Conservation (phyloP, 2,329 filamentous ascomycete genomes). For the Aspergillus caelatus region DNA sequence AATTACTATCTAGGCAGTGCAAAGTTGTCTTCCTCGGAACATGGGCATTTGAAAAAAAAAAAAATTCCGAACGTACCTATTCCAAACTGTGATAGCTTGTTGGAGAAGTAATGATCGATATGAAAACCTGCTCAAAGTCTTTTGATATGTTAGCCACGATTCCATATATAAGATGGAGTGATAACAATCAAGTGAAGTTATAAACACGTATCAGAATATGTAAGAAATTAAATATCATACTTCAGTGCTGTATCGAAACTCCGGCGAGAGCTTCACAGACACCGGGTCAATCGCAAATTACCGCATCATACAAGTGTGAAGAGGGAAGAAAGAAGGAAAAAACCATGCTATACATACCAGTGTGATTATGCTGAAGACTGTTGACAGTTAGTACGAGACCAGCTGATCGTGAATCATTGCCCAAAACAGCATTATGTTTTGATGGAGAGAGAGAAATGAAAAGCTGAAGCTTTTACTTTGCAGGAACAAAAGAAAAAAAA, state of each 20-base stretch:
- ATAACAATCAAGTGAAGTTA: conserved; percentile 7
- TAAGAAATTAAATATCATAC: conserved; percentile 94
- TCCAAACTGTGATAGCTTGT: neutral
- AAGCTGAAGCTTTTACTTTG: neutral
- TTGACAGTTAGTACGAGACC: neutral
- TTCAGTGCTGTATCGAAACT: conserved; percentile 74
- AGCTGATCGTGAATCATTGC: neutral
- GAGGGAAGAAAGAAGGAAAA: conserved; percentile 9
- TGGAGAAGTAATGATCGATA: neutral
- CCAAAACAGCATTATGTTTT: conserved; percentile 24
- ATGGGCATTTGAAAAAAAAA: conserved; percentile 18
- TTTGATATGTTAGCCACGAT: conserved; percentile 27
- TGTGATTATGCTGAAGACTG: neutral
- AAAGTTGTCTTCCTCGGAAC: conserved; percentile 67
- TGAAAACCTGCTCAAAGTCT: conserved; percentile 20
- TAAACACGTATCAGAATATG: conserved; percentile 81
- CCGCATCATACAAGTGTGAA: conserved; percentile 70
- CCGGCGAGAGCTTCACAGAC: conserved; percentile 88
- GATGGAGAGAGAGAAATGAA: conserved; percentile 3
- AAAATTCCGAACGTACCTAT: conserved; percentile 29
- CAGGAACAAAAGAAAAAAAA: neutral
- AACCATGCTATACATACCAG: conserved; percentile 26
- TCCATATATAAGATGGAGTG: neutral
- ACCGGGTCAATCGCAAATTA: conserved; percentile 99
- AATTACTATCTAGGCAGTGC: conserved; percentile 69